Percentiles rank a stretch among this genome's conserved stretches.
Conservation (phyloP, 164 flowering plant species). For the Santalum album region DNA sequence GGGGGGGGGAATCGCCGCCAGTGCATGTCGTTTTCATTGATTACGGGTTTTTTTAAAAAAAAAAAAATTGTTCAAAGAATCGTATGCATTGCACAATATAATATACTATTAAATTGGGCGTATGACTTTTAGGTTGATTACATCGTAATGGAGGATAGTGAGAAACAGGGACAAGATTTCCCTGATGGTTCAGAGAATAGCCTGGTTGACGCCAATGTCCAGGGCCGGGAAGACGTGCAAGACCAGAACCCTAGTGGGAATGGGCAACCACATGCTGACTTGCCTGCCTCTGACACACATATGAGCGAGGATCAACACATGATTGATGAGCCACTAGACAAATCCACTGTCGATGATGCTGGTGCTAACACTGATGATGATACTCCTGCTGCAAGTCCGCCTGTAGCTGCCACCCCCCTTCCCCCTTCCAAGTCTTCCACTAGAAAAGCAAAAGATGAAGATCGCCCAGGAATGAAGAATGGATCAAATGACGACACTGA, state of each 20-base stretch:
- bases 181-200: not conserved
- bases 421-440: conserved; percentile 2
- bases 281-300: conserved; percentile 2
- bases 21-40: conserved; percentile 4
- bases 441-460: conserved; percentile 11
- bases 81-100: not conserved
- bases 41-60: not conserved
- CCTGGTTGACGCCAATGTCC: conserved; percentile 11
- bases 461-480: conserved; percentile 12
- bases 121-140: not conserved
- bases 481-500: conserved; percentile 16
- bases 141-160: conserved; percentile 19
- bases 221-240: conserved; percentile 2
- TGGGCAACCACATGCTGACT: not conserved
- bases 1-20: too few species aligned
- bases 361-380: conserved; percentile 4
- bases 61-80: not conserved
- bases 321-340: conserved; percentile 4
- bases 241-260: conserved; percentile 9
- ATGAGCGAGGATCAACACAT: conserved; percentile 8
- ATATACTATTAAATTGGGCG: not conserved
- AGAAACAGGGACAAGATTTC: conserved; percentile 9
- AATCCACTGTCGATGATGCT: not conserved
- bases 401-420: conserved; percentile 11
- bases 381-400: conserved; percentile 8